Evolutionary conservation across 1,284 basidiomycete species (phyloP), one percentile per base, ranked within the genome.

Genomic region (Ustilago nuda): DNA sequence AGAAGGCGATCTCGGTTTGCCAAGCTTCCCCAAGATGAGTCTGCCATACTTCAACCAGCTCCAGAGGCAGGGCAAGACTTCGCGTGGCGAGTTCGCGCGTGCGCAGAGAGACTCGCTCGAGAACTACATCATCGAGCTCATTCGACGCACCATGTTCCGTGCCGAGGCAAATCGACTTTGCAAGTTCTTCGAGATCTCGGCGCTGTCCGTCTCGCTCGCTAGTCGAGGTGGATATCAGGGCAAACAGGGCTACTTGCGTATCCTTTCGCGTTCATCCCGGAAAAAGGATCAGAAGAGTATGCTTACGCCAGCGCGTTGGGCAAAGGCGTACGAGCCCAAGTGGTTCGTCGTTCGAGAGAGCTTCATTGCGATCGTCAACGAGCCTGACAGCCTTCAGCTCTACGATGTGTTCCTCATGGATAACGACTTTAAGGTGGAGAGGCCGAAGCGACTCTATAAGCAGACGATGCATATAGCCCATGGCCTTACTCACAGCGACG

Each of bases 401-500:
- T 94, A 93, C 90, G 97, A 99, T 74, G 94, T 98, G 23, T 98
- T 99, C 87, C 88, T 98, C 43, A 88, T 99, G 70, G 97, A 99
- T 85, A 88, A 90, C 2, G 92, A 95, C 82, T 99, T 99, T 85
- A 89, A 89, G 61, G 94, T 98, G 57, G 91, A 95, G 78, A 78
- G 87, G 3, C 87, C 87, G 1, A 87, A 86, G 56, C 81, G 87
- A 50, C 75, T 87, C 9, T 84, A 86, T 68, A 83, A 83, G 65
- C 84, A 86, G 69, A 80, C 83, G 17, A 78, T 84, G 56, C 80
- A 85, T 54, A 65, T 82, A 33, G 76, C 80, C 11, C 71, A 77
- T 48, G 65, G 65, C n/a, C 11, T 79, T 15, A 75, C 78, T 5
- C 71, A 76, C 51, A 76, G 79, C 48, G 72, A 76, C 30, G 74